These are phyloP conservation scores for Isochrysis galbana DNA, from an alignment of 78 protist species.

Conservation along the genomic window DNA sequence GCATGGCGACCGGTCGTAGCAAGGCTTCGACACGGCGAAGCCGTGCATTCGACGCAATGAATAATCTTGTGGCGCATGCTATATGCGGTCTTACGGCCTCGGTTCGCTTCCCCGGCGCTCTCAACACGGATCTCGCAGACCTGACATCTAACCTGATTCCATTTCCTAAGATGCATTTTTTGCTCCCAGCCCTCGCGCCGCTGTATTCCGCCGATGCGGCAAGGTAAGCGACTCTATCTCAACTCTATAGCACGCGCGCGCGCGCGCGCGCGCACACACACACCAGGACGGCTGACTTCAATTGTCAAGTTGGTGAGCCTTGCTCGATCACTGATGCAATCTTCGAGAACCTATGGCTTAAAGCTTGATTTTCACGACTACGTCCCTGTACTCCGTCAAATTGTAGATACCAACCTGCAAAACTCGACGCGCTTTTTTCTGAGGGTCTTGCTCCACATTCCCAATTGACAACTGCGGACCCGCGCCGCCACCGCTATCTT, in stretches of 20 bases:
- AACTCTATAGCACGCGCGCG: not conserved
- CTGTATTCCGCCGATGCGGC: not conserved
- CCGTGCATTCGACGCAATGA: conserved; percentile 75
- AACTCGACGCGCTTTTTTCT: conserved; percentile 59
- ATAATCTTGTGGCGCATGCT: conserved; percentile 51
- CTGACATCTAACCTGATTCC: conserved; percentile 83
- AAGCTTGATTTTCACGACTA: no score
- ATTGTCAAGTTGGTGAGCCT: no score
- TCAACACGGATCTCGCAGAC: conserved; percentile 87
- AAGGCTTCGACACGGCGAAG: no score
- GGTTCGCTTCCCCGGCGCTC: conserved; percentile 62
- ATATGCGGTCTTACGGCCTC: conserved; percentile 58
- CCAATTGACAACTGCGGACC: conserved; percentile 53
- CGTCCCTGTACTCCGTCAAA: no score
- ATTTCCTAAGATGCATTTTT: conserved; percentile 69
- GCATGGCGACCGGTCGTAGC: not conserved
- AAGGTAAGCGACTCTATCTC: not conserved
- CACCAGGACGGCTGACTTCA: no score
- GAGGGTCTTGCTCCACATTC: conserved; percentile 48
- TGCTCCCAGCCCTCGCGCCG: conserved; percentile 72
- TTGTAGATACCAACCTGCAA: not conserved
- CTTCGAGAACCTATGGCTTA: no score
- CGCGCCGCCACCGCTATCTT: no score
- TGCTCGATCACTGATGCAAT: no score
- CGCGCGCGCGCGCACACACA: no score